These are phyloP conservation scores for Plenodomus tracheiphilus DNA, from an alignment of 2,329 filamentous ascomycete genomes.

Conservation along the genomic window DNA sequence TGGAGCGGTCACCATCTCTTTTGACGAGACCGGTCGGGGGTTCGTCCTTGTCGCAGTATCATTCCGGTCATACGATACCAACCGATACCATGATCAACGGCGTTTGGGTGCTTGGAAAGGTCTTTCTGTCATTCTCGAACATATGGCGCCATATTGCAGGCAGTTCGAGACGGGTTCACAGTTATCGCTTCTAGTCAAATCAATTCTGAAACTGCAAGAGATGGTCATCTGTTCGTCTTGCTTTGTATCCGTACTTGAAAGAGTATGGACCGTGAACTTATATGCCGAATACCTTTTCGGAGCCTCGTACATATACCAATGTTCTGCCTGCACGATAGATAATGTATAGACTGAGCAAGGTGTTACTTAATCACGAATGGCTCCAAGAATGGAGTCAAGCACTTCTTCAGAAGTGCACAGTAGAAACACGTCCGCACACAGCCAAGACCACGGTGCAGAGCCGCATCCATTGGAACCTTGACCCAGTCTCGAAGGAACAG, in stretches of 20 bases:
- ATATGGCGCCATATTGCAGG: slow-evolving; percentile 25
- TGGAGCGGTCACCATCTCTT: slow-evolving; percentile 8
- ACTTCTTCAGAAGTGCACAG: not conserved
- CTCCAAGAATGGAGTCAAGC: too few species aligned
- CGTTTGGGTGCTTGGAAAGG: slow-evolving; percentile 36
- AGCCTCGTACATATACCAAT: too few species aligned
- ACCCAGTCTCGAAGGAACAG: too few species aligned
- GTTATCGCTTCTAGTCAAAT: slow-evolving; percentile 12
- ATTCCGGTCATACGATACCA: slow-evolving; percentile 26
- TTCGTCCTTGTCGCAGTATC: slow-evolving; percentile 20
- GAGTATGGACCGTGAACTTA: too few species aligned
- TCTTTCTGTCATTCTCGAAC: slow-evolving; percentile 28
- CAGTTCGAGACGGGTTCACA: slow-evolving; percentile 7
- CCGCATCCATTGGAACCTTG: too few species aligned
- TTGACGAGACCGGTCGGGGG: slow-evolving; percentile 7
- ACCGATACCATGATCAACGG: slow-evolving; percentile 41
- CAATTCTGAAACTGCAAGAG: slow-evolving; percentile 3
- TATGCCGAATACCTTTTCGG: too few species aligned
- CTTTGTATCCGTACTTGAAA: too few species aligned
- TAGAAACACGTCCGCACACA: not conserved
- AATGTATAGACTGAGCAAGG: too few species aligned
- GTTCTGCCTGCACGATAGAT: too few species aligned
- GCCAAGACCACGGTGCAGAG: not conserved
- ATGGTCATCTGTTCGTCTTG: too few species aligned
- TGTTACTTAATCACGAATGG: too few species aligned